phyloP scores from a whole-genome alignment of 345 rosid species.

The Syzygium grande region DNA sequence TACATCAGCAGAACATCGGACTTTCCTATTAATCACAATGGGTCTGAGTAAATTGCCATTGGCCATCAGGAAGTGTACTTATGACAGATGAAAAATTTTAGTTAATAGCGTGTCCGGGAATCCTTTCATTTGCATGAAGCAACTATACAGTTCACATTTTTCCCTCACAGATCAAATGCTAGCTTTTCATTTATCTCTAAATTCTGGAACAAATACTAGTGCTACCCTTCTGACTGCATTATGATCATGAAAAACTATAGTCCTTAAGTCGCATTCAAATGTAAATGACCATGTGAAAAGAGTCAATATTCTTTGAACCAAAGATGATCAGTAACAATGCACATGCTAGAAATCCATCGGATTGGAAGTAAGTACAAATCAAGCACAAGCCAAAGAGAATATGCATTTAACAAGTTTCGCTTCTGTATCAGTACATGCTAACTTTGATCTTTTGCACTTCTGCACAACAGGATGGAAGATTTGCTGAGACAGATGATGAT shows the following conservation, averaged over 20 bases:
- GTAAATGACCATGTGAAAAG: not conserved
- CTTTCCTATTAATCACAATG: not conserved
- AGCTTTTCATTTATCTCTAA: not conserved
- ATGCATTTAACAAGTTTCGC: not conserved
- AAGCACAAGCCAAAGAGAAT: not conserved
- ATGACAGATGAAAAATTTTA: not conserved
- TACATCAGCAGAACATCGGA: not conserved
- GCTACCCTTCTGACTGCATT: not conserved
- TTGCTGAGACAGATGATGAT: conserved; percentile 47
- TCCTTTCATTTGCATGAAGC: not conserved
- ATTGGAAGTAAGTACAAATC: not conserved
- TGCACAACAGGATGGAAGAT: conserved; percentile 42
- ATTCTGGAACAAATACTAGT: not conserved
- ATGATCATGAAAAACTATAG: not conserved
- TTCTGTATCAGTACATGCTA: not conserved
- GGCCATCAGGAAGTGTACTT: not conserved
- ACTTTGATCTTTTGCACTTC: not conserved
- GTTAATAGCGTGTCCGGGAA: not conserved
- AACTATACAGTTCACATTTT: not conserved
- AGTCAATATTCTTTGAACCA: not conserved
- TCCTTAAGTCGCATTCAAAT: not conserved
- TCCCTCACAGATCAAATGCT: not conserved
- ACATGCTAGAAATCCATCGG: not conserved
- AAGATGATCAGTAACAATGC: not conserved
- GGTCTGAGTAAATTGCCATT: not conserved